Evolutionary conservation across 768 basidiomycete species (phyloP).

Genomic region (Xerocomellus amylosporus): DNA sequence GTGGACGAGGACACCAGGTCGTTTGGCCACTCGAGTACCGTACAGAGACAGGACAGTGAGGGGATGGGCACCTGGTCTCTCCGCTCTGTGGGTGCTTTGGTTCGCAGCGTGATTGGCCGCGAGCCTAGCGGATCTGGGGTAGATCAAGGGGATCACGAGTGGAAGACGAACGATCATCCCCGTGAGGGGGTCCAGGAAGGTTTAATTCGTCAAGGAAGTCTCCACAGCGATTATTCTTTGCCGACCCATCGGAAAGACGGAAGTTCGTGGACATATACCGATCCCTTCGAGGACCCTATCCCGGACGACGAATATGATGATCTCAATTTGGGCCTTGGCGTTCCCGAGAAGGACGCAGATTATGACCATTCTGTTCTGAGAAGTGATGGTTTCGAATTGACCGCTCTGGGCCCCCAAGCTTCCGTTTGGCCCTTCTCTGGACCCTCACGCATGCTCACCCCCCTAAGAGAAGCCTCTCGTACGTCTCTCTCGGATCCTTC

Average conservation of each 20-base stretch:
- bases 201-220: conserved; percentile 21
- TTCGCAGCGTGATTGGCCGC: conserved; percentile 28
- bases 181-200: conserved; percentile 15
- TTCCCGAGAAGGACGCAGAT: conserved; percentile 21
- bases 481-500: conserved; percentile 17
- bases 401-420: conserved; percentile 12
- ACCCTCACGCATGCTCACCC: conserved; percentile 31
- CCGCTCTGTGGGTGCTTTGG: conserved; percentile 36
- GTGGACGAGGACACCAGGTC: conserved; percentile 70
- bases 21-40: conserved; percentile 33
- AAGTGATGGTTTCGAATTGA: conserved; percentile 14
- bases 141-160: conserved; percentile 13
- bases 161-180: conserved; percentile 20
- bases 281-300: conserved; percentile 41
- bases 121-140: conserved; percentile 27
- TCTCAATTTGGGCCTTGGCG: conserved; percentile 8
- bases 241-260: conserved; percentile 12
- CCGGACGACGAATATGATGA: conserved; percentile 19
- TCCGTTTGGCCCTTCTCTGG: conserved; percentile 15
- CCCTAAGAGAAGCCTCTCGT: conserved; percentile 34
- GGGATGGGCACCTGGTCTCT: conserved; percentile 54
- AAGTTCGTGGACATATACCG: conserved; percentile 39
- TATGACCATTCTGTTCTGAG: conserved; percentile 12
- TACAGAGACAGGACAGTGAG: conserved; percentile 39
- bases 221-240: conserved; percentile 5